Base-by-base conservation (phyloP, 768 basidiomycete genomes). In the Podaxis rugospora region DNA sequence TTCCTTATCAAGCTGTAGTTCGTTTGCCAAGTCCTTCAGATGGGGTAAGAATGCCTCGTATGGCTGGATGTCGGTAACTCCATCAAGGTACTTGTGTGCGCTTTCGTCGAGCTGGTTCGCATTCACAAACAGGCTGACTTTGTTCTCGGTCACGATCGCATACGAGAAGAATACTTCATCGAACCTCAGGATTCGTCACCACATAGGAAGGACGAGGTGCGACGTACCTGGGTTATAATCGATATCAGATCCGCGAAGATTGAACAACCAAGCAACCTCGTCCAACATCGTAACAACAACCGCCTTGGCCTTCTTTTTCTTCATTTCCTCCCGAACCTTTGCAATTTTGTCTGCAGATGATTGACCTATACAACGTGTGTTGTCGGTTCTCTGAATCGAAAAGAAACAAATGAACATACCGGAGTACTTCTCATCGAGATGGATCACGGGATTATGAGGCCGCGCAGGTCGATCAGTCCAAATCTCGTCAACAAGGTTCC, bases 211-310 rank as follows among this genome's bases (percentile, higher is more conserved):
- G 4, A 28, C 44, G n/a, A 9, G 49, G 63, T 16, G 25, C 13
- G 6, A 60, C 73, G 16, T 55, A 79, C 80, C 80, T 61, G 80
- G 80, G 62, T 97, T 98, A 75, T 83, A 98, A 36, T 87, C 87
- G 67, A 98, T 95, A 70, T 98, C 96, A 2, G 87, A 83, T 1
- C 95, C 95, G 63, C 96, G 87, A 35, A 99, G 78, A 72, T 98
- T 95, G 76, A 93, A 92, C 40, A 95, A 69, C 94, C 94, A 98
- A 0, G 93, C 94, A 53, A 96, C 86, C 71, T 98, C 96, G 71
- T 98, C 96, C 21, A 98, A 83, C 80, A 89, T 87, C n/a, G 82
- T 89, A 3, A 98, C 82, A 1, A 96, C 87, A 44, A 92, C 72
- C 1, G 90, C 93, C 64, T 86, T 82, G n/a, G 75, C 76, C 21